Conservation (phyloP, 495 filamentous ascomycete genomes). For the Aspergillus olivimuriae region DNA sequence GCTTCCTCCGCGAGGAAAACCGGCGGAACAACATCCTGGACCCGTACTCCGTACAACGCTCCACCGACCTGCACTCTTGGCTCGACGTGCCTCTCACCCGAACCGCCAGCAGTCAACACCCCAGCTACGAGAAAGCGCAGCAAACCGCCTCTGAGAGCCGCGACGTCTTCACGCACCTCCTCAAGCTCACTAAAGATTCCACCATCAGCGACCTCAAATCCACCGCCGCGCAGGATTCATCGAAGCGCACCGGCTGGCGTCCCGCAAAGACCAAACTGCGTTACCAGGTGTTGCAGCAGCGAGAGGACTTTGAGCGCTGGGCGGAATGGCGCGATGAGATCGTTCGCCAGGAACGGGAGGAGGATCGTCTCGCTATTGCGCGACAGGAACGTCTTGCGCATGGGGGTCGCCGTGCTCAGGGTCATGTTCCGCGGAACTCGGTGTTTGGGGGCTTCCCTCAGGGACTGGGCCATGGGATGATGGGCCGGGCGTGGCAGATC, state of each 20-base stretch:
- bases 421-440: slow-evolving; percentile 26
- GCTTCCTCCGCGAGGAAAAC: slow-evolving; percentile 73
- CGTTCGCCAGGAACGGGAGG: slow-evolving; percentile 38
- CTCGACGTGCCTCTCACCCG: slow-evolving; percentile 58
- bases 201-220: slow-evolving; percentile 50
- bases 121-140: slow-evolving; percentile 49
- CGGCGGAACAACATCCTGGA: slow-evolving; percentile 57
- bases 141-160: slow-evolving; percentile 60
- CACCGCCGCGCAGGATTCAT: slow-evolving; percentile 24
- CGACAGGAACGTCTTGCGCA: slow-evolving; percentile 30
- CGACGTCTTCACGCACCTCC: slow-evolving; percentile 64
- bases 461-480: slow-evolving; percentile 38
- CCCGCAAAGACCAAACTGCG: slow-evolving; percentile 50
- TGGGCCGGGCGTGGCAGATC: slow-evolving; percentile 41
- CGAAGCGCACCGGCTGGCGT: slow-evolving; percentile 53
- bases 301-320: slow-evolving; percentile 56
- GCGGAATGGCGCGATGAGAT: slow-evolving; percentile 55
- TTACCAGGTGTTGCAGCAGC: slow-evolving; percentile 53
- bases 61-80: slow-evolving; percentile 44
- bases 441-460: slow-evolving; percentile 26
- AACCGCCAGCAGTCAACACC: slow-evolving; percentile 27
- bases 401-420: slow-evolving; percentile 13
- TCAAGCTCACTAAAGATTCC: slow-evolving; percentile 57
- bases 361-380: slow-evolving; percentile 32
- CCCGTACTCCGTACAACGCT: slow-evolving; percentile 52